Evolutionary conservation across 257 asterid species (phyloP).

Genomic region (Ballota nigra): DNA sequence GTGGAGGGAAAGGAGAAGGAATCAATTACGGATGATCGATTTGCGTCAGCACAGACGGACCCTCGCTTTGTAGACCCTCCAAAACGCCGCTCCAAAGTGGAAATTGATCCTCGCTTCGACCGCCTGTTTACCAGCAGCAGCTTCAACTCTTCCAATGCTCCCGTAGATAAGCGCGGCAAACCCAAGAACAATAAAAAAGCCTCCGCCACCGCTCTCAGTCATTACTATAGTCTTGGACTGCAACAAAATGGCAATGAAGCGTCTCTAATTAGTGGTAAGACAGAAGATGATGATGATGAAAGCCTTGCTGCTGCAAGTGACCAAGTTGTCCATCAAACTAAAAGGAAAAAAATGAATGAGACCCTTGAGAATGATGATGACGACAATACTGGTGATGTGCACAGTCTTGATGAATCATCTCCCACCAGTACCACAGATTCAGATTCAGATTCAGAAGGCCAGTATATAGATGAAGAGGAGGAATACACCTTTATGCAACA

Average conservation of each 20-base stretch:
- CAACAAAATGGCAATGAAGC: constrained; percentile 26
- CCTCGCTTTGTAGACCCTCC: constrained; percentile 88
- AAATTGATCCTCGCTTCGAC: constrained; percentile 70
- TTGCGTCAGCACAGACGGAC: constrained; percentile 68
- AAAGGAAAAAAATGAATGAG: constrained; percentile 30
- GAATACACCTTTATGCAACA: constrained; percentile 45
- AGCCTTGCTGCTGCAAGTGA: constrained; percentile 26
- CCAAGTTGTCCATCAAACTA: constrained; percentile 11
- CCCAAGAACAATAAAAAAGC: constrained; percentile 27
- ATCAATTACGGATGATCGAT: constrained; percentile 67
- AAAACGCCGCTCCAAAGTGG: constrained; percentile 59
- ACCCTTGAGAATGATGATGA: constrained; percentile 8
- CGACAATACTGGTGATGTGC: constrained; percentile 32
- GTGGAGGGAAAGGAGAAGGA: constrained; percentile 19
- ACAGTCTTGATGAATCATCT: constrained; percentile 43
- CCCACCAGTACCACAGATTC: constrained; percentile 40
- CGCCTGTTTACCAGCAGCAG: constrained; percentile 52
- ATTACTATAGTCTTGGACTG: constrained; percentile 55
- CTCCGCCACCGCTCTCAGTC: constrained; percentile 39
- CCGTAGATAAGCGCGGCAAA: constrained; percentile 80
- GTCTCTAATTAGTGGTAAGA: constrained; percentile 24
- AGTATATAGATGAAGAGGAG: constrained; percentile 34
- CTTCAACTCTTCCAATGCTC: constrained; percentile 57
- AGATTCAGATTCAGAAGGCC: constrained; percentile 45
- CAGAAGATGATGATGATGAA: constrained; percentile 28